Conservation (phyloP, 2,329 filamentous ascomycete species). For the Colletotrichum sp. region DNA sequence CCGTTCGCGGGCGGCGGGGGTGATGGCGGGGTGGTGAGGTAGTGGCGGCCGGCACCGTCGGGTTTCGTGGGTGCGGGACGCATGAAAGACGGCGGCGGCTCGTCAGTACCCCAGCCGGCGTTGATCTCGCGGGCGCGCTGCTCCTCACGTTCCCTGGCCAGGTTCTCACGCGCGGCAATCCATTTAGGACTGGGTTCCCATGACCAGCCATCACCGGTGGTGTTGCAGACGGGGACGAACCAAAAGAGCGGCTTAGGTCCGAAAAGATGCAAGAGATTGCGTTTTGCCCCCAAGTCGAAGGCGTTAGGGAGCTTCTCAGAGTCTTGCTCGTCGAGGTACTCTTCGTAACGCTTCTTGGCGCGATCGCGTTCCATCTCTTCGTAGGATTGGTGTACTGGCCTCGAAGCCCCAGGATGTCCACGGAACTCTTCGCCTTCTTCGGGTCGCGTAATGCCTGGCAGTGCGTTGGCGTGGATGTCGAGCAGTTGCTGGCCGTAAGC, state of each 20-base stretch:
- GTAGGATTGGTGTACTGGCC: conserved; percentile 54
- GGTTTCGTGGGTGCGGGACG: conserved; percentile 18
- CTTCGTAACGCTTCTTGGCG: conserved; percentile 60
- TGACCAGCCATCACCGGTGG: conserved; percentile 88
- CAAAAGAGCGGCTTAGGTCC: conserved; percentile 76
- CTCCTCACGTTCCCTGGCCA: conserved; percentile 61
- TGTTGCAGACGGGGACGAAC: conserved; percentile 82
- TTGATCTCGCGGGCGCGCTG: conserved; percentile 68
- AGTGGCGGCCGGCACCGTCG: conserved; percentile 30
- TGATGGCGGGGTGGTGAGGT: conserved; percentile 24
- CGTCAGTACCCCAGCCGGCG: conserved; percentile 68
- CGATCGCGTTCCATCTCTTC: conserved; percentile 61
- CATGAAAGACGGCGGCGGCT: conserved; percentile 25
- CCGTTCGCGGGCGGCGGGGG: conserved; percentile 22
- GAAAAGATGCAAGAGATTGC: conserved; percentile 83
- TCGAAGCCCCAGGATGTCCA: conserved; percentile 33
- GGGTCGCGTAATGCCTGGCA: conserved; percentile 79
- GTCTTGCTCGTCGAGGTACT: conserved; percentile 90
- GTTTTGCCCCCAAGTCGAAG: conserved; percentile 86
- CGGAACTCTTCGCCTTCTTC: conserved; percentile 77
- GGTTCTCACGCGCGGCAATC: conserved; percentile 70
- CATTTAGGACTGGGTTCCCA: conserved; percentile 89
- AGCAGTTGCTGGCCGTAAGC: conserved; percentile 75
- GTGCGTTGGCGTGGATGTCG: conserved; percentile 81
- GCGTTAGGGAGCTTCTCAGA: conserved; percentile 88